phyloP scores from a whole-genome alignment of 768 basidiomycete species.

The Paxillus rubicundulus region DNA sequence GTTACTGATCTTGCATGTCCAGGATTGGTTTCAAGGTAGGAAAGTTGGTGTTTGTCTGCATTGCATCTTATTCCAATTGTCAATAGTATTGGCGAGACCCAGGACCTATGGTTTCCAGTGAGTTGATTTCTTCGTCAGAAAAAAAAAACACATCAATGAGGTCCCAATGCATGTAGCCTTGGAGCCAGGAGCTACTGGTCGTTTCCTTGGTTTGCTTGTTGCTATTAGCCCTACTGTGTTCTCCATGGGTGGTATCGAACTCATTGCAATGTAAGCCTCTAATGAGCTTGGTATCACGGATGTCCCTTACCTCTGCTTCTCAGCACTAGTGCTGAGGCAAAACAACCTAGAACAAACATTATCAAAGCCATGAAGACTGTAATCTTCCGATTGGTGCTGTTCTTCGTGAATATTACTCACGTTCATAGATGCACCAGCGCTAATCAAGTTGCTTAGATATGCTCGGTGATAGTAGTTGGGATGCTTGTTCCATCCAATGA shows the following conservation, averaged over 20 bases:
- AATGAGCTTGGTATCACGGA: constrained; percentile 23
- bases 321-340: constrained; percentile 73
- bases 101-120: constrained; percentile 24
- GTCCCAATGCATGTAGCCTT: constrained; percentile 5
- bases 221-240: constrained; percentile 43
- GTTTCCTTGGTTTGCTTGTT: constrained; percentile 22
- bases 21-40: constrained; percentile 20
- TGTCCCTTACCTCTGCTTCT: constrained; percentile 8
- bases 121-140: neutral
- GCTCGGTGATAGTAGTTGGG: constrained; percentile 52
- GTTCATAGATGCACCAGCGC: neutral
- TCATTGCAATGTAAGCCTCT: constrained; percentile 60
- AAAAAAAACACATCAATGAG: neutral
- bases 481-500: constrained; percentile 78
- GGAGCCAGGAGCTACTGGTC: constrained; percentile 20
- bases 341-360: constrained; percentile 77
- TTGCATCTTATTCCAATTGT: neutral
- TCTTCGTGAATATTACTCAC: constrained; percentile 11
- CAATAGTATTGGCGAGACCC: constrained; percentile 23
- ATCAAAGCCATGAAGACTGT: constrained; percentile 72
- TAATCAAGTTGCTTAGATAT: constrained; percentile 12
- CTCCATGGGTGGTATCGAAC: constrained; percentile 76
- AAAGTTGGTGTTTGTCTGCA: neutral
- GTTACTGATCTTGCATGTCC: neutral
- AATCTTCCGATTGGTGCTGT: constrained; percentile 67